These are phyloP conservation scores for Salix arbutifolia DNA, from an alignment of 345 rosid genomes.

Conservation along the genomic window DNA sequence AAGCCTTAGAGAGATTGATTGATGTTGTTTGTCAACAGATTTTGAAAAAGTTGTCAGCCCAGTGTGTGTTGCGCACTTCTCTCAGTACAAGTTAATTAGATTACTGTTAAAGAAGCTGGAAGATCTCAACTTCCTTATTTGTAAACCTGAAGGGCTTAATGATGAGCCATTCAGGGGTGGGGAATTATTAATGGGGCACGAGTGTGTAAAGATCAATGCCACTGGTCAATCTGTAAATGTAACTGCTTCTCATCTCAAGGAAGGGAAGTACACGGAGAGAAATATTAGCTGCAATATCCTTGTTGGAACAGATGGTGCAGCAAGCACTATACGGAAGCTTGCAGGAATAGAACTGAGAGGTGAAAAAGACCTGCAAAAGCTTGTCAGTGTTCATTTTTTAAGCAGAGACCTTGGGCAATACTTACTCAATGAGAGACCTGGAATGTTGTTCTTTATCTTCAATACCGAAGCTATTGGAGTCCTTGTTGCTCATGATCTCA, in stretches of 20 bases:
- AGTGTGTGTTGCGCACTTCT: slow-evolving; percentile 83
- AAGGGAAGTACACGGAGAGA: slow-evolving; percentile 45
- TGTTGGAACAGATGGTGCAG: slow-evolving; percentile 89
- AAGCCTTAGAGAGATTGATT: slow-evolving; percentile 3
- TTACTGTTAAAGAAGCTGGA: slow-evolving; percentile 66
- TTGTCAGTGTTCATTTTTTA: slow-evolving; percentile 81
- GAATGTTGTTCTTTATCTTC: slow-evolving; percentile 88
- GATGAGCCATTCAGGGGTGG: slow-evolving; percentile 30
- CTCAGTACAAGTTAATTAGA: slow-evolving; percentile 69
- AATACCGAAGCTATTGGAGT: slow-evolving; percentile 86
- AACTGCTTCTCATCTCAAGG: slow-evolving; percentile 51
- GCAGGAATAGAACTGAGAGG: slow-evolving; percentile 60
- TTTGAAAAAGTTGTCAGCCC: slow-evolving; percentile 81
- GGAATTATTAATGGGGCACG: slow-evolving; percentile 72
- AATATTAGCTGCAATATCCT: slow-evolving; percentile 56
- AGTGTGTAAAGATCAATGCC: slow-evolving; percentile 63
- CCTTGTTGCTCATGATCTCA: slow-evolving; percentile 91
- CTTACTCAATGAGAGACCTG: slow-evolving; percentile 67
- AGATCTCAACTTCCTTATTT: slow-evolving; percentile 44
- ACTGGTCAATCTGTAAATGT: slow-evolving; percentile 43
- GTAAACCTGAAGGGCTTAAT: slow-evolving; percentile 26
- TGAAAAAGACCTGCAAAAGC: slow-evolving; percentile 78
- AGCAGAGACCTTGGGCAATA: slow-evolving; percentile 74
- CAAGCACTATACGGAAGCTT: slow-evolving; percentile 69
- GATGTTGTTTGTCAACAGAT: slow-evolving; percentile 43